Conservation (phyloP, 768 basidiomycete species). For the Pholiota molesta region DNA sequence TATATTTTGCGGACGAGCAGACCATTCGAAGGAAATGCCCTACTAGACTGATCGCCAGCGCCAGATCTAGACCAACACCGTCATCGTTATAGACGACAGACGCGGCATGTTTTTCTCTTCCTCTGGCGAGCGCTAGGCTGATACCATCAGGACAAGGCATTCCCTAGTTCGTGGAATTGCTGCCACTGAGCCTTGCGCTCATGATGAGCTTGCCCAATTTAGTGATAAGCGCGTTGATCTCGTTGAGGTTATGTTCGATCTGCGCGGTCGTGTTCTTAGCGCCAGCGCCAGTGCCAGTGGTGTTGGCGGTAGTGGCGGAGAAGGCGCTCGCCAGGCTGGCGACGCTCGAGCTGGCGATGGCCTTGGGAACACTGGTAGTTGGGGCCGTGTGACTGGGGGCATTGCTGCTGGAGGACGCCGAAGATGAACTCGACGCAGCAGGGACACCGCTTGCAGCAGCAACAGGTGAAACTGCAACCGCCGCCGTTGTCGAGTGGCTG, state of each 20-base stretch:
- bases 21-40: not conserved
- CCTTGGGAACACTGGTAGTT: no score
- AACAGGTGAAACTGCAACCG: constrained; percentile 51
- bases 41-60: not conserved
- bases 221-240: constrained; percentile 15
- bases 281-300: not conserved
- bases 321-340: not conserved
- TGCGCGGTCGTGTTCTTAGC: constrained; percentile 9
- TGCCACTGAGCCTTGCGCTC: constrained; percentile 6
- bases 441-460: not conserved
- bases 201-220: constrained; percentile 17
- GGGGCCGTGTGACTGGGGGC: no score
- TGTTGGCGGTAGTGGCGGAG: not conserved
- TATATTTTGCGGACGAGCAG: not conserved
- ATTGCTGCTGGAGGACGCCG: no score
- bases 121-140: not conserved
- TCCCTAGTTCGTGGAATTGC: not conserved
- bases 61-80: not conserved
- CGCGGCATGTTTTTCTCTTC: not conserved
- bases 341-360: constrained; percentile 10
- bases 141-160: not conserved
- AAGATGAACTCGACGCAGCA: not conserved
- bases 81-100: no score
- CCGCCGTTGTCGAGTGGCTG: constrained; percentile 8
- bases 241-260: constrained; percentile 17